Conservation (phyloP, 208 protist species). For the Leishmania turanica region DNA sequence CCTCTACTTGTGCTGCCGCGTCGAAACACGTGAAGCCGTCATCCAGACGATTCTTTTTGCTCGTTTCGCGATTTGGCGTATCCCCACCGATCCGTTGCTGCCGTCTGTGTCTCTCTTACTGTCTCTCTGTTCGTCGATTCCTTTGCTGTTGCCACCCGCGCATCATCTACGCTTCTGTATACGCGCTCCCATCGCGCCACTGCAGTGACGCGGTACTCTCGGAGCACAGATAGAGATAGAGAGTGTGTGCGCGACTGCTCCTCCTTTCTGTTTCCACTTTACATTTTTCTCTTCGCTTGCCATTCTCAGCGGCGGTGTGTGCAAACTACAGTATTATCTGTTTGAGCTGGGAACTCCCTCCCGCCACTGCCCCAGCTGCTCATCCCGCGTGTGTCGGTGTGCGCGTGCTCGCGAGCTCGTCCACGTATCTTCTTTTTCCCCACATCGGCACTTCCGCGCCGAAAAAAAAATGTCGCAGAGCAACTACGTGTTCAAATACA, state of each 20-base stretch:
- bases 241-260: not conserved
- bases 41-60: not conserved
- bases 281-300: not conserved
- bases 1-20: not conserved
- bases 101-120: slow-evolving; percentile 6
- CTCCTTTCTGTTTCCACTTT: not conserved
- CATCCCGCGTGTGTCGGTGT: not conserved
- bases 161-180: not conserved
- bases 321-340: not conserved
- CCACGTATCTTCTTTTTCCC: not conserved
- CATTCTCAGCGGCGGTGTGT: not conserved
- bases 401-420: not conserved
- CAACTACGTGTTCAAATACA: slow-evolving; percentile 97
- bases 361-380: not conserved
- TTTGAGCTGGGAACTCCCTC: not conserved
- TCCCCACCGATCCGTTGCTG: not conserved
- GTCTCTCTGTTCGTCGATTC: not conserved
- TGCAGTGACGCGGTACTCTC: not conserved
- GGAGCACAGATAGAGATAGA: not conserved
- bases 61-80: not conserved
- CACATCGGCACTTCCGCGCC: not conserved
- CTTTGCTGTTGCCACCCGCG: slow-evolving; percentile 1
- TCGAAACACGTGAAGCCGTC: not conserved
- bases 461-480: slow-evolving; percentile 44
- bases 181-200: not conserved